phyloP scores from a whole-genome alignment of 129 eudicot species.

The Apium graveolens region DNA sequence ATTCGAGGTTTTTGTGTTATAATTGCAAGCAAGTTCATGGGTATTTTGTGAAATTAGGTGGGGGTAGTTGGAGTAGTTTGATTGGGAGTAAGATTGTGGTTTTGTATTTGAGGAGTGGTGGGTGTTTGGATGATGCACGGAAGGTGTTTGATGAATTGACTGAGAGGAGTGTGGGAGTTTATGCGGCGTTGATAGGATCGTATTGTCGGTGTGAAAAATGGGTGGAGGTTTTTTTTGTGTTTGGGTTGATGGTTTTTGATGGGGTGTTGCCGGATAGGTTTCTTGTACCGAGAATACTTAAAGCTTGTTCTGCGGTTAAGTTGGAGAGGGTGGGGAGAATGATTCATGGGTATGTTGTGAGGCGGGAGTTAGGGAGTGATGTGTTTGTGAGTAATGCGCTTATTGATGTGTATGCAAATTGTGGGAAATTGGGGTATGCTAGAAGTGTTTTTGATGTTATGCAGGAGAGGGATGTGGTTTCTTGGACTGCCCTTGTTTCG shows the following conservation, averaged over 20 bases:
- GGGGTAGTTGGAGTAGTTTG: neutral
- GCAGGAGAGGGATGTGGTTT: slow-evolving; percentile 34
- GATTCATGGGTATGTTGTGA: slow-evolving; percentile 33
- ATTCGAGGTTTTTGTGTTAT: neutral
- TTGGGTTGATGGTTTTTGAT: slow-evolving; percentile 22
- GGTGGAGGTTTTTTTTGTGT: slow-evolving; percentile 15
- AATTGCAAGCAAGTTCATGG: slow-evolving; percentile 24
- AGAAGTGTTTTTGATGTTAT: slow-evolving; percentile 25
- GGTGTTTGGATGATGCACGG: slow-evolving; percentile 23
- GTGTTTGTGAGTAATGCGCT: slow-evolving; percentile 29
- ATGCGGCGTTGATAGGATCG: slow-evolving; percentile 23
- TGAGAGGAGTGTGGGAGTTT: slow-evolving; percentile 5
- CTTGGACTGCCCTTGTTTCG: slow-evolving; percentile 44
- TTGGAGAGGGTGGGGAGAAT: slow-evolving; percentile 20
- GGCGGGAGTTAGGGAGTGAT: slow-evolving; percentile 22
- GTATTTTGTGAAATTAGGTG: slow-evolving; percentile 24
- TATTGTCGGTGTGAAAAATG: slow-evolving; percentile 15
- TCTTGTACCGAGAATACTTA: slow-evolving; percentile 23
- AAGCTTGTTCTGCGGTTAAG: slow-evolving; percentile 24
- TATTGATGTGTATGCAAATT: slow-evolving; percentile 37
- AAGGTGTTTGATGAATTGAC: slow-evolving; percentile 23
- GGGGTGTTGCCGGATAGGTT: slow-evolving; percentile 24
- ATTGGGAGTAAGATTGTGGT: slow-evolving; percentile 19
- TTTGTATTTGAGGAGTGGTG: slow-evolving; percentile 1
- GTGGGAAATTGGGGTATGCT: slow-evolving; percentile 24